Base-by-base conservation (phyloP, 345 rosid genomes). In the Murraya paniculata region DNA sequence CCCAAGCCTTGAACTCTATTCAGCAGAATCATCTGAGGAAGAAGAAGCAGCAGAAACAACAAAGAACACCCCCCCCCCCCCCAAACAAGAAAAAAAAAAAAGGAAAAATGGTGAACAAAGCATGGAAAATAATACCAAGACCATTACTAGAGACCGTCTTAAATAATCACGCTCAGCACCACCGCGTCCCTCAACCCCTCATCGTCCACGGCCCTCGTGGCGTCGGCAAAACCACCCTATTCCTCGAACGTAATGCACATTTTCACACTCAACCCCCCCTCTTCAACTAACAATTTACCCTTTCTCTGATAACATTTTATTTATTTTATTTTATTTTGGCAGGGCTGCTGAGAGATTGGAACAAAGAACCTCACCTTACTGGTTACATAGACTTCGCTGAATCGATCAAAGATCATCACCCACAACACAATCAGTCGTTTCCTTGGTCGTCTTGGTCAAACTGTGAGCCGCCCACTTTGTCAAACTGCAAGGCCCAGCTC, bases 191-290 rank as follows among this genome's bases (percentile, higher is more conserved):
- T 85, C 99, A 97, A 78, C 91, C 98, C 24, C 98, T 97, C 81
- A 85, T 97, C 80, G 86, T 94, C 87, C 98, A 94, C 62, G 98
- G 99, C 61, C 99, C 99, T 76, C 93, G 99, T 30, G 99, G 99
- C 85, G 93, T 86, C 83, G 98, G 98, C 89, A 96, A 96, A 82
- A 96, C 99, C 82, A 94, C 99, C 22, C 87, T 96, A 69, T 80
- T 96, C 83, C 92, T 92, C 28, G 95, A 96, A 71, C 93, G 98
- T 94, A 89, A 48, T 19, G 28, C 24, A 33, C 56, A 16, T 39
- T 2, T 25, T 2, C 14, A 25, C 14, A 25, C 22, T 14, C 22
- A 14, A n/a, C 22, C 24, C n/a, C n/a, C 24, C 16, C 28, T 0
- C 7, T 11, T 24, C 7, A 39, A 39, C 21, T 1, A 2, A n/a